Evolutionary conservation across 2,329 filamentous ascomycete species (phyloP), one percentile per base, ranked within the genome.

Genomic region (Cladorrhinum sp.): DNA sequence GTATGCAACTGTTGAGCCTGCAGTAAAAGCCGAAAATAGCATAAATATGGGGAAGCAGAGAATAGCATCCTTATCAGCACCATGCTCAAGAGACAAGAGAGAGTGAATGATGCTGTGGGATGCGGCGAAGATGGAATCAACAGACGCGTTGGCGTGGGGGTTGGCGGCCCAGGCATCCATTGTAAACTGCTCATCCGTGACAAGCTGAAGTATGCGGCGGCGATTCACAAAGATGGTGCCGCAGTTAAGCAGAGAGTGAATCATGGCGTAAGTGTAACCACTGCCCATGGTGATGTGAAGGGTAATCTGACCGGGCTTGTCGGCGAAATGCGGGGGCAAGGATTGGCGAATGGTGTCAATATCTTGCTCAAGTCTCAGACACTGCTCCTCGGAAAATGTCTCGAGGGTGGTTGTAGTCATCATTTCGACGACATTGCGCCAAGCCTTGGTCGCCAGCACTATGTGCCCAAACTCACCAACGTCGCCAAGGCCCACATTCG

Each of bases 201-300:
- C 82, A 36, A 81, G 76, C 68, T 86, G 83, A 49, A 86, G 75
- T 41, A 86, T 80, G 53, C 81, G 79, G 23, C 84, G 81, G 8
- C 84, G 81, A 68, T 85, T 83, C 51, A 85, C 81, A 70, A 86
- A 85, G 64, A 86, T 82, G 25, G 81, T 83, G 9, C 83, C 81
- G 66, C 82, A 85, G 69, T 86, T 83, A 20, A 86, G 76, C 22
- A 86, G 78, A 59, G 81, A 85, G 71, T 86, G 84, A 55, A 86
- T 78, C 81, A 86, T 84, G 63, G 84, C 83, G 68, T 84, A 86
- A 0, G 82, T 85, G 67, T 82, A 84, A 58, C 84, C 84, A 50
- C 83, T 85, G 36, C 84, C 84, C 84, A 86, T 86, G 20, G 84
- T 85, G 68, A 86, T 85, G 71, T 86, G 84, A 4, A 85, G 75